Evolutionary conservation across 108 stramenopile species (phyloP).

Genomic region (Discostella pseudostelligera): DNA sequence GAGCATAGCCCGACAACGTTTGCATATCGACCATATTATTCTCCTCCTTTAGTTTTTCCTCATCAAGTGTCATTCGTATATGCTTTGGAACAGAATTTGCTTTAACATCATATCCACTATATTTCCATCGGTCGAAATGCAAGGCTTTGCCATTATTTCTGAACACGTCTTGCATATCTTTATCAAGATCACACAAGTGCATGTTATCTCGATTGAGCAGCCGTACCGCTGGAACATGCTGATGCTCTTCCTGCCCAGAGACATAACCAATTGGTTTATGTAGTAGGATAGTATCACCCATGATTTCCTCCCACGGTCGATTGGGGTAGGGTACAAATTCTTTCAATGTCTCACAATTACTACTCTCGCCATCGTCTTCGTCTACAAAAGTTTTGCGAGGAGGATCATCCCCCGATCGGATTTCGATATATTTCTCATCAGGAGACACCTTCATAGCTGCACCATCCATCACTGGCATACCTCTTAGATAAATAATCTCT

Average conservation of each 20-base stretch:
- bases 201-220: conserved; percentile 48
- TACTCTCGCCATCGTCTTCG: too few relatives aligned
- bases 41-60: not conserved
- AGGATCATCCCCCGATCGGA: conserved; percentile 25
- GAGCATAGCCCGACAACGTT: conserved; percentile 54
- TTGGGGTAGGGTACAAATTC: conserved; percentile 24
- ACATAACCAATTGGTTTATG: conserved; percentile 86
- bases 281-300: conserved; percentile 59
- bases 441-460: conserved; percentile 52
- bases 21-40: conserved; percentile 3
- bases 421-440: conserved; percentile 32
- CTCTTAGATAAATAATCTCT: conserved; percentile 40
- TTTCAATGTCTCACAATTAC: not conserved
- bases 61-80: conserved; percentile 12
- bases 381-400: not conserved
- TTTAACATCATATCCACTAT: conserved; percentile 1
- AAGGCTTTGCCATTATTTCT: conserved; percentile 7
- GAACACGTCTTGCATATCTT: conserved; percentile 8
- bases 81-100: conserved; percentile 11
- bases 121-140: conserved; percentile 28
- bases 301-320: conserved; percentile 30
- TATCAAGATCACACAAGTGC: conserved; percentile 15
- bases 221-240: conserved; percentile 55
- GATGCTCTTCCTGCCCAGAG: conserved; percentile 68
- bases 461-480: conserved; percentile 33